Conservation (phyloP, 768 basidiomycete genomes). For the Lentinula sp. region DNA sequence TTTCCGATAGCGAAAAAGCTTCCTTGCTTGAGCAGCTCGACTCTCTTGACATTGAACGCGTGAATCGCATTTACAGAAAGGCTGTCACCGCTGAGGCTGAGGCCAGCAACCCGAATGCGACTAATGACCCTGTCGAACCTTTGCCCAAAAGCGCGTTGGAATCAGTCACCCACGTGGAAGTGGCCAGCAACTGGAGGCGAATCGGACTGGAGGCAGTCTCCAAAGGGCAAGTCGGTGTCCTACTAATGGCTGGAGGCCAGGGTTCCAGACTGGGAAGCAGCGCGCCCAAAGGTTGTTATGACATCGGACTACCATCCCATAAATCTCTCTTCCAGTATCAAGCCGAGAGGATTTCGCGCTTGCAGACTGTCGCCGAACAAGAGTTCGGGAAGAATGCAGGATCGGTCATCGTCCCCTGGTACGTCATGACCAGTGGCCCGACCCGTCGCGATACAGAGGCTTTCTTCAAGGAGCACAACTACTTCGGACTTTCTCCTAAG, state of each 20-base stretch:
- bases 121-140: constrained; percentile 62
- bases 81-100: constrained; percentile 65
- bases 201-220: constrained; percentile 79
- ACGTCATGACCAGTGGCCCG: constrained; percentile 98
- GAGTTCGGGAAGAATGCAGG: constrained; percentile 44
- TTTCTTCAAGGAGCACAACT: constrained; percentile 72
- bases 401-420: constrained; percentile 85
- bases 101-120: constrained; percentile 29
- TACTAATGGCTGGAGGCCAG: constrained; percentile 98
- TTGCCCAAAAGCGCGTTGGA: constrained; percentile 74
- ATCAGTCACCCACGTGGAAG: constrained; percentile 47
- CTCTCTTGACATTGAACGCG: constrained; percentile 80
- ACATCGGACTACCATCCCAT: constrained; percentile 90
- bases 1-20: constrained; percentile 57
- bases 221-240: constrained; percentile 82
- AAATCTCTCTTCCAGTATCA: constrained; percentile 96
- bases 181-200: constrained; percentile 67
- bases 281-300: constrained; percentile 96
- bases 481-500: constrained; percentile 74
- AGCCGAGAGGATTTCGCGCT: constrained; percentile 87
- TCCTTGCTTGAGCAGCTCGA: constrained; percentile 68
- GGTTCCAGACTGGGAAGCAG: constrained; percentile 90
- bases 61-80: constrained; percentile 81
- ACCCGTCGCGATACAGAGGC: constrained; percentile 81
- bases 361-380: constrained; percentile 71